Percentiles rank a stretch among this genome's conserved stretches.
Conservation (phyloP, 805 yeast species). For the Zygosaccharomyces bailii region DNA sequence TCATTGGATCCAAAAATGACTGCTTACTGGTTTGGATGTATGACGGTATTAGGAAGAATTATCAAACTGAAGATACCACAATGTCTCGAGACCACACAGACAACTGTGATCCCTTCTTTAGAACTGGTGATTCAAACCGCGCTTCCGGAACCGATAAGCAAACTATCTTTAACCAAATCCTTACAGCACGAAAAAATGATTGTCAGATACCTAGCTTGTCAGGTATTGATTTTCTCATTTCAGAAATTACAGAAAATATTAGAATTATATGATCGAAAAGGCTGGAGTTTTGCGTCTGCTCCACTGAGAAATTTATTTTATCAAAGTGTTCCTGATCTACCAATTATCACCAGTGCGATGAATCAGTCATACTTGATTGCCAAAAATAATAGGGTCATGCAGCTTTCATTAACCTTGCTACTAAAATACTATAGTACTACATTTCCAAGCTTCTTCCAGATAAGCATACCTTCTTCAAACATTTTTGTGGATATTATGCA, state of each 20-base stretch:
- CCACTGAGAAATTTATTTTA: slow-evolving; percentile 37
- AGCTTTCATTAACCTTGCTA: slow-evolving; percentile 46
- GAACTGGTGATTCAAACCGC: slow-evolving; percentile 50
- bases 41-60: slow-evolving; percentile 56
- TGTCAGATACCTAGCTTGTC: slow-evolving; percentile 61
- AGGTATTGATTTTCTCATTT: slow-evolving; percentile 52
- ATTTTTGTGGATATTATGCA: slow-evolving; percentile 38
- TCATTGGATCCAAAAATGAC: slow-evolving; percentile 74
- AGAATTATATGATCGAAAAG: slow-evolving; percentile 36
- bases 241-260: slow-evolving; percentile 49
- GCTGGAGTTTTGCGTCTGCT: slow-evolving; percentile 40
- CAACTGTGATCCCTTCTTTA: slow-evolving; percentile 36
- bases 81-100: slow-evolving; percentile 30
- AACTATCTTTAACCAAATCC: slow-evolving; percentile 54
- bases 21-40: slow-evolving; percentile 79
- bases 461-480: slow-evolving; percentile 35
- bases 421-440: slow-evolving; percentile 40
- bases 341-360: slow-evolving; percentile 42
- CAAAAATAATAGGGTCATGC: slow-evolving; percentile 43
- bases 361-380: slow-evolving; percentile 40
- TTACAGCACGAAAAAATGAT: slow-evolving; percentile 49
- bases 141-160: slow-evolving; percentile 62
- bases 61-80: slow-evolving; percentile 56
- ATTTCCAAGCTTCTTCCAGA: slow-evolving; percentile 37
- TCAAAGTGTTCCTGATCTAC: slow-evolving; percentile 46